Percentiles rank a stretch among this genome's conserved stretches.
Evolutionary conservation across 768 basidiomycete species (phyloP).

Genomic region (Suillus ampliporus): DNA sequence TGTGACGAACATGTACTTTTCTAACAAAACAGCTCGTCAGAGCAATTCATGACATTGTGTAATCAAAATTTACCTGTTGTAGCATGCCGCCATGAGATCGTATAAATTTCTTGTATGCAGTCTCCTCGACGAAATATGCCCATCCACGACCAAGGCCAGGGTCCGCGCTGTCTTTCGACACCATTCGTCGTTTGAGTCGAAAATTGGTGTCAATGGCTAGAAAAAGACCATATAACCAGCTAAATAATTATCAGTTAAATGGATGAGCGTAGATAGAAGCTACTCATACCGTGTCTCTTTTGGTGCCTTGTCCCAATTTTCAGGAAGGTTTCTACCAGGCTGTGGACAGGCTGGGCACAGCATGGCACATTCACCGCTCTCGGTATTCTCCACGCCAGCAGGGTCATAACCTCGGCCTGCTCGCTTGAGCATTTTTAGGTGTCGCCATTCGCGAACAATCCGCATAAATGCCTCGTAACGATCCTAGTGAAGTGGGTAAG

Average conservation of each 20-base stretch:
- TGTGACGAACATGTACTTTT: not conserved
- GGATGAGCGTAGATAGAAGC: not conserved
- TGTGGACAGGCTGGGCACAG: constrained; percentile 12
- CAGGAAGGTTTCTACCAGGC: constrained; percentile 10
- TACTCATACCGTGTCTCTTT: not conserved
- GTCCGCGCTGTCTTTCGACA: constrained; percentile 30
- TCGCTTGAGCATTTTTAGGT: constrained; percentile 21
- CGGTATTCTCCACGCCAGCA: constrained; percentile 6
- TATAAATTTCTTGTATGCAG: constrained; percentile 22
- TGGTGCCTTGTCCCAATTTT: not conserved
- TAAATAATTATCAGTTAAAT: constrained; percentile 4
- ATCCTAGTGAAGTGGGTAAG: constrained; percentile 8
- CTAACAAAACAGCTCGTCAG: not conserved
- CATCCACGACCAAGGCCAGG: constrained; percentile 33
- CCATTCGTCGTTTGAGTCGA: constrained; percentile 31
- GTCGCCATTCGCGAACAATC: constrained; percentile 18
- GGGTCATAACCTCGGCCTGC: constrained; percentile 4
- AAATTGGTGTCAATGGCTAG: constrained; percentile 41
- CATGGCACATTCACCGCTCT: not conserved
- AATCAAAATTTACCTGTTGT: constrained; percentile 28
- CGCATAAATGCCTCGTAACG: constrained; percentile 19
- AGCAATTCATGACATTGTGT: not conserved
- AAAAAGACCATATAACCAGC: constrained; percentile 33
- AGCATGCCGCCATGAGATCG: constrained; percentile 19
- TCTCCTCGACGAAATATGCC: constrained; percentile 33